Base-by-base conservation (phyloP, 208 protist species). In the Acanthamoeba rhysodes region DNA sequence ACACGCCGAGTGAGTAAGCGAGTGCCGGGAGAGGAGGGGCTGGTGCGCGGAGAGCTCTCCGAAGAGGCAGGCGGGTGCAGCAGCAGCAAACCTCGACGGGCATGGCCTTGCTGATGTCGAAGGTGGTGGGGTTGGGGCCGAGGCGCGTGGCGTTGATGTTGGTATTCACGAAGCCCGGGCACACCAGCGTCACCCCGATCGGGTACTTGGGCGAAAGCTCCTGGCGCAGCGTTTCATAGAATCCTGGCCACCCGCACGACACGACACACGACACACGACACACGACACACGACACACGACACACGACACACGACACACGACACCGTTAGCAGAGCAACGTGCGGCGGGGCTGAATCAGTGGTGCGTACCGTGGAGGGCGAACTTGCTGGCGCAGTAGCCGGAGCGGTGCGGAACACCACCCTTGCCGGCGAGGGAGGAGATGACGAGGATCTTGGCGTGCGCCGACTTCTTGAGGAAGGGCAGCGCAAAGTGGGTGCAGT, bases 401-500 rank as follows among this genome's bases (percentile, higher is more conserved):
- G 82, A 45, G 18, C 82, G 48, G 22, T 59, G 48, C n/a, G 82
- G 50, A 1, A 90, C 82, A 4, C 82, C 82, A 1, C 82, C 82
- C 57, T 90, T 90, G 50, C 82, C 82, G 29, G 82, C 82, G n/a
- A 90, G 48, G 22, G 82, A 90, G 9, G 82, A 90, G 27, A 90
- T 29, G n/a, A 90, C 82, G 18, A 90, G 53, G 34, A 90, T 90
- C 57, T 90, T 90, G 29, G 82, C 82, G 53, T 90, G 82, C 50
- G 20, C 4, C 12, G 82, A 90, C 82, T 37, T 59, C 82, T 90
- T 90, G 53, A 90, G 57, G n/a, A 37, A 90, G 41, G 82, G 82
- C 48, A 90, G 82, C 32, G 82, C 82, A 90, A 90, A 90, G 48
- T 90, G 48, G 10, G 82, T 90, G 82, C 82, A 90, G 82, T 90